Evolutionary conservation across 345 rosid genomes (phyloP), one percentile per base, ranked within the genome.

Genomic region (Aquilaria malaccensis): DNA sequence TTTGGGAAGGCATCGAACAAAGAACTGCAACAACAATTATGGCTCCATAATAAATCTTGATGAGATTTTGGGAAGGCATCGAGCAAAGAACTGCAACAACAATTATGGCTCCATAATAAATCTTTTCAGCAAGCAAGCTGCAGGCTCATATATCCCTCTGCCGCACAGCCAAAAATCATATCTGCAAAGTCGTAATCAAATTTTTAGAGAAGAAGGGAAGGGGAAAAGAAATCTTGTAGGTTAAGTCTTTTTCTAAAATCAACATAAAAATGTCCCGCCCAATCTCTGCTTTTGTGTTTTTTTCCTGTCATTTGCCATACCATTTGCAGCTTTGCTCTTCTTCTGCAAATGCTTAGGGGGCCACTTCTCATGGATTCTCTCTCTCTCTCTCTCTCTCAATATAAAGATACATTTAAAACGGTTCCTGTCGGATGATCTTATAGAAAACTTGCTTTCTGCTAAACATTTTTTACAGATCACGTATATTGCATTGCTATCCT

Each of bases 81-180:
- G 22, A 37, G 7, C 43, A 37, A 37, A 37, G 43, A 37, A 37
- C 5, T 37, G 43, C 43, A 37, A 37, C 7, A 37, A 9, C 43
- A 37, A 37, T 37, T 4, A 37, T 37, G 7, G 43, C 43, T 3
- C 43, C 43, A 37, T 37, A 37, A 37, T 37, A 37, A 9, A 37
- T 37, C 43, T 37, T 37, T 3, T 13, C 11, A 13, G 59, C 33
- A 49, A 30, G 31, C 11, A 10, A 50, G 30, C 22, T 46, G 54
- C 54, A 54, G 57, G 41, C 54, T 22, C n/a, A 58, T 41, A 69
- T 57, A 60, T 22, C 22, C 22, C 22, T 22, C 64, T 67, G 63
- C 52, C 33, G 64, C 69, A 58, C 72, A 67, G 63, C 33, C 60
- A 56, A 67, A 58, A 60, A 64, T 70, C 70, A 63, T 63, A 54